phyloP scores from a whole-genome alignment of 139 green algal species.

The Picocystis salinarum region DNA sequence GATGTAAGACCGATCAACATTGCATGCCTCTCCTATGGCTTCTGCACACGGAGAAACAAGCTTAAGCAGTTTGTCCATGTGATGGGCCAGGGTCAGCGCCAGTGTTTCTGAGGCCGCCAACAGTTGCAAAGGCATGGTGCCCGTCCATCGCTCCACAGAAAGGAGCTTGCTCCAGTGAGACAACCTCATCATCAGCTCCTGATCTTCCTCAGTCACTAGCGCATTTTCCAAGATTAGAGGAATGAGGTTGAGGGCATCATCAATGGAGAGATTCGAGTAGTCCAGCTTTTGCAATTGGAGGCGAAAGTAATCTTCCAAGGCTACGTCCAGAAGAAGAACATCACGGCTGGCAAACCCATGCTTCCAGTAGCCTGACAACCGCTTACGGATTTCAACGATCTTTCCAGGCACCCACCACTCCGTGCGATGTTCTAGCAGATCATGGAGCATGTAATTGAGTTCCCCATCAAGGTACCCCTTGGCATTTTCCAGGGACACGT shows the following conservation, averaged over 20 bases:
- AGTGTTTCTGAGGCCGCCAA: constrained; percentile 1
- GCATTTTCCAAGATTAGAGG: constrained; percentile 42
- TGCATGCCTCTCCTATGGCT: constrained; percentile 3
- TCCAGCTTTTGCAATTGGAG: constrained; percentile 47
- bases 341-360: constrained; percentile 35
- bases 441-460: constrained; percentile 36
- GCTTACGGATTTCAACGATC: constrained; percentile 53
- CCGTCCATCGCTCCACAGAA: background rate
- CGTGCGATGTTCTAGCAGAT: constrained; percentile 56
- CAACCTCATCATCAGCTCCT: constrained; percentile 26
- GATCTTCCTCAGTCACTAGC: constrained; percentile 20
- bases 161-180: background rate
- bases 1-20: constrained; percentile 24
- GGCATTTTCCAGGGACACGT: constrained; percentile 48
- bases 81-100: constrained; percentile 4
- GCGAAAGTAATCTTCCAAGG: constrained; percentile 68
- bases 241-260: constrained; percentile 39
- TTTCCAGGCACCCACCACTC: constrained; percentile 82
- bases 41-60: constrained; percentile 2
- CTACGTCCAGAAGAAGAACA: constrained; percentile 73
- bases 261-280: constrained; percentile 14
- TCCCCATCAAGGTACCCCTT: constrained; percentile 42
- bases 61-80: constrained; percentile 6
- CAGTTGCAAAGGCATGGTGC: background rate
- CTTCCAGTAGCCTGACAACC: constrained; percentile 44